Percentiles rank a stretch among this genome's conserved stretches.
Conservation (phyloP, 2,329 filamentous ascomycete species). For the Parastagonospora avenae region DNA sequence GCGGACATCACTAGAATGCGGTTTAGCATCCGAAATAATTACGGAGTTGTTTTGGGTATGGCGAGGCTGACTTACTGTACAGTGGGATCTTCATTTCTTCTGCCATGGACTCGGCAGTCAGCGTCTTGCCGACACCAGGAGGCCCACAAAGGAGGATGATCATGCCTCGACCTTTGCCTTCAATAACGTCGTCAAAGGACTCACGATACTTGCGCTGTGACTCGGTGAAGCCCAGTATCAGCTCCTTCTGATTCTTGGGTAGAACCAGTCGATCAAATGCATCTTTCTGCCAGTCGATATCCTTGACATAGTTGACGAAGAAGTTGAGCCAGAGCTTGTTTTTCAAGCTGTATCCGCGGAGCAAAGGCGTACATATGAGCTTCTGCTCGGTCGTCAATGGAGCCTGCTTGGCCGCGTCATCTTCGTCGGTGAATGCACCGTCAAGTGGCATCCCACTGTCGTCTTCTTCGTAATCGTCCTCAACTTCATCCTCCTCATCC, state of each 20-base stretch:
- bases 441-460: slow-evolving; percentile 20
- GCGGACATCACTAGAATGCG: slow-evolving; percentile 64
- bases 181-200: slow-evolving; percentile 52
- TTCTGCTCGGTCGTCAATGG: slow-evolving; percentile 32
- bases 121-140: slow-evolving; percentile 34
- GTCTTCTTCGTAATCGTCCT: slow-evolving; percentile 9
- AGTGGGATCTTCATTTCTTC: slow-evolving; percentile 26
- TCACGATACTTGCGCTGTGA: slow-evolving; percentile 62
- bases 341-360: slow-evolving; percentile 35
- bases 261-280: slow-evolving; percentile 52
- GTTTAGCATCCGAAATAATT: background rate
- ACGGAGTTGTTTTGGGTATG: background rate
- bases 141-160: slow-evolving; percentile 33
- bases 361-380: slow-evolving; percentile 52
- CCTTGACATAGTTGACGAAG: slow-evolving; percentile 49
- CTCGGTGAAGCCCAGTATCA: slow-evolving; percentile 68
- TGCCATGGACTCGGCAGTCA: slow-evolving; percentile 28
- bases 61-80: slow-evolving; percentile 56
- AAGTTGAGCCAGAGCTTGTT: slow-evolving; percentile 36
- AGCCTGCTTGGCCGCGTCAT: slow-evolving; percentile 13
- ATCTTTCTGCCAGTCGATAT: slow-evolving; percentile 52
- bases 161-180: slow-evolving; percentile 46
- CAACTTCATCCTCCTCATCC: slow-evolving; percentile 1
- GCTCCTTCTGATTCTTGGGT: slow-evolving; percentile 27
- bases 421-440: slow-evolving; percentile 22